phyloP scores from a whole-genome alignment of 768 basidiomycete genomes.

The Tubosaeta sp. region DNA sequence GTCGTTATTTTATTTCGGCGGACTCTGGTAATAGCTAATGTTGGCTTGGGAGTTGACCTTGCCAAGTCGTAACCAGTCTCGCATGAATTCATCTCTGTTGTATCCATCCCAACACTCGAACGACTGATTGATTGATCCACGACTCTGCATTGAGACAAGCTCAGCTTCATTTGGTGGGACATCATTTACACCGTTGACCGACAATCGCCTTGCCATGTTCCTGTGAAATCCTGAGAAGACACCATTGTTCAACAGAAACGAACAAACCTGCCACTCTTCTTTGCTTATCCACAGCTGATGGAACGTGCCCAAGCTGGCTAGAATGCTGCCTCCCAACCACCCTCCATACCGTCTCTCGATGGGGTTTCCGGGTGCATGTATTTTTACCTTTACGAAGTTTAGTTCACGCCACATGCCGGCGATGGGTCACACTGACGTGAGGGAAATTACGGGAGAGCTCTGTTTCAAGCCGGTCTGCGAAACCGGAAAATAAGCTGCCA shows the following conservation, averaged over 20 bases:
- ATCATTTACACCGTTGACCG: constrained; percentile 78
- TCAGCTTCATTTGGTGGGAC: constrained; percentile 1
- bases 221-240: constrained; percentile 31
- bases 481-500: constrained; percentile 80
- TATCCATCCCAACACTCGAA: background rate
- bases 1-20: constrained; percentile 21
- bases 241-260: background rate
- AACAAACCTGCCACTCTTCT: constrained; percentile 85
- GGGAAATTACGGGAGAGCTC: constrained; percentile 75
- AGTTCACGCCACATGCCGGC: background rate
- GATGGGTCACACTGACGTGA: constrained; percentile 52
- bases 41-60: constrained; percentile 38
- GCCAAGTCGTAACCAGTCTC: constrained; percentile 18
- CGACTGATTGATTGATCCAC: too few species aligned
- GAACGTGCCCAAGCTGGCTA: constrained; percentile 94
- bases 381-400: constrained; percentile 63
- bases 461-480: constrained; percentile 73
- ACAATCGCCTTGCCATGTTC: constrained; percentile 84
- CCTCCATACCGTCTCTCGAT: constrained; percentile 87
- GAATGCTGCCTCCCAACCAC: constrained; percentile 95
- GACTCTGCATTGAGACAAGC: too few species aligned
- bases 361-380: constrained; percentile 88
- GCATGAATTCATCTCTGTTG: constrained; percentile 8
- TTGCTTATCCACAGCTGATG: constrained; percentile 95
- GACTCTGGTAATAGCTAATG: constrained; percentile 5